Percentiles rank a stretch among this genome's conserved stretches.
Conservation (phyloP, 2,329 filamentous ascomycete genomes). For the Dryadomyces quercivorus region DNA sequence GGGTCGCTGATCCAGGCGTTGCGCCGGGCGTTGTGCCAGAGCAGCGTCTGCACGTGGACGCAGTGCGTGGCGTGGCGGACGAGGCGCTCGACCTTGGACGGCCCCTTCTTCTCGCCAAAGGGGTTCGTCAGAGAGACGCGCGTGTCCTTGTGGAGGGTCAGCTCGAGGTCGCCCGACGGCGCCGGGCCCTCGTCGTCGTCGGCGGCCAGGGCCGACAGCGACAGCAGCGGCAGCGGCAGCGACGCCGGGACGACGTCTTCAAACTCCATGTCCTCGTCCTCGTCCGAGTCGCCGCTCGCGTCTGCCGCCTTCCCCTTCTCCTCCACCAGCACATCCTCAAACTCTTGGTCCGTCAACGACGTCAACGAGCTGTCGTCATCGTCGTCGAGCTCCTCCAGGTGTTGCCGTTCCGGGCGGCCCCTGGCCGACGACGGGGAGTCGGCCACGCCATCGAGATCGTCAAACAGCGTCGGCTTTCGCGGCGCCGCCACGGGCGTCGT, state of each 20-base stretch:
- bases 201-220: conserved; percentile 16
- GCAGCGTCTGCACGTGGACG: conserved; percentile 73
- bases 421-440: conserved; percentile 29
- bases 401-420: conserved; percentile 26
- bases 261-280: conserved; percentile 52
- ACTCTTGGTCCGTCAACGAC: conserved; percentile 45
- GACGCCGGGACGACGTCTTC: conserved; percentile 38
- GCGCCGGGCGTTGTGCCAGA: conserved; percentile 80
- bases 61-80: conserved; percentile 73
- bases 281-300: conserved; percentile 32
- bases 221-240: conserved; percentile 15
- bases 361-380: conserved; percentile 34
- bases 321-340: conserved; percentile 33
- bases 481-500: conserved; percentile 15
- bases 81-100: conserved; percentile 70
- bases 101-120: conserved; percentile 63
- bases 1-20: conserved; percentile 76
- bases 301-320: conserved; percentile 20
- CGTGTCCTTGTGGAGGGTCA: conserved; percentile 53
- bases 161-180: conserved; percentile 56
- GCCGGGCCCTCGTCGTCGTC: conserved; percentile 25
- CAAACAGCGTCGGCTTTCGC: conserved; percentile 47
- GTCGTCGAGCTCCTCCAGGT: conserved; percentile 9
- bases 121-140: conserved; percentile 49
- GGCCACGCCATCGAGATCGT: conserved; percentile 42